Base-by-base conservation (phyloP, 768 basidiomycete genomes). In the Dendrothele bispora region DNA sequence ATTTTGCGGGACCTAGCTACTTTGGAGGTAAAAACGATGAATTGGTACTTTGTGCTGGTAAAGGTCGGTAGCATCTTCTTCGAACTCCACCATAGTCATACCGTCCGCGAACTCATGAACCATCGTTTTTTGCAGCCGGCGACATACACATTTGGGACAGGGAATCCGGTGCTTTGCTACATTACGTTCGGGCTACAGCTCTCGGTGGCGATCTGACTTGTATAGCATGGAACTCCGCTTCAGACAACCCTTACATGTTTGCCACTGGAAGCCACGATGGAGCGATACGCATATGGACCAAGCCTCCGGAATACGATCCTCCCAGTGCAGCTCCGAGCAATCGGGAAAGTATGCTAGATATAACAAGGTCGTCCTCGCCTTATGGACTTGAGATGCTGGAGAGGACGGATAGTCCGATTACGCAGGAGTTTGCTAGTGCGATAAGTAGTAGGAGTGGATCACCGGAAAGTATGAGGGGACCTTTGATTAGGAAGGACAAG, bases 131-230 rank as follows among this genome's bases (percentile, higher is more conserved):
- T 32, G 4, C 47, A 32, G 89, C 79, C 51, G 90, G 90, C 4
- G 86, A 90, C 56, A 83, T 92, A 12, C 84, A 88, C 58, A 87
- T 91, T 11, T 92, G 90, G 90, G 90, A 92, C 57, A 80, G 83
- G 50, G 88, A 91, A 65, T 86, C 85, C 10, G 90, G 79, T 5
- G 74, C 80, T 7, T 68, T 89, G 1, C 70, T 92, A 3, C 88
- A 89, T 52, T 77, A 83, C 52, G 75, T 92, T 54, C 80, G 77
- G 12, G 76, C 82, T 24, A 84, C 83, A 58, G 70, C 69, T 12
- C 74, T 78, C 25, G 77, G 80, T 3, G 85, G 84, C 21, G 88
- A 90, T 58, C 59, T 91, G 49, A 91, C 90, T 7, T 87, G 86
- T 51, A 78, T 91, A 32, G 86, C 86, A 12, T 91, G 89, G 88